These are phyloP conservation scores for Closterium sp. DNA, from an alignment of 139 green algal genomes.

Conservation along the genomic window DNA sequence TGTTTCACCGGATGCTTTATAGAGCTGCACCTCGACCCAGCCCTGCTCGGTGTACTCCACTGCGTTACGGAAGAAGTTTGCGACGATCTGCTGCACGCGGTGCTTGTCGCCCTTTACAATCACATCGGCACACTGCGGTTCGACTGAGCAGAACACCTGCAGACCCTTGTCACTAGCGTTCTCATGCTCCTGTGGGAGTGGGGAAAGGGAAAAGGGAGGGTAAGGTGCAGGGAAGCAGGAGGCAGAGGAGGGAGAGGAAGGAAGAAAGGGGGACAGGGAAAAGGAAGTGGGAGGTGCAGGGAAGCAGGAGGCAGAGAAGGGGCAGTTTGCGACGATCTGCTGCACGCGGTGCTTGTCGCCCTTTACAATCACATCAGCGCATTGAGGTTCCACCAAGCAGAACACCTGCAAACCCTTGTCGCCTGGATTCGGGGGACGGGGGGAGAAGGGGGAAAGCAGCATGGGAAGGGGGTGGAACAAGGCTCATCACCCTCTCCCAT, in stretches of 20 bases:
- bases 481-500: no score
- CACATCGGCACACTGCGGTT: neutral
- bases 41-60: slow-evolving; percentile 26
- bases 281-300: no score
- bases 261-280: no score
- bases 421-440: no score
- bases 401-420: slow-evolving; percentile 17
- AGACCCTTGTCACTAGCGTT: slow-evolving; percentile 22
- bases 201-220: neutral
- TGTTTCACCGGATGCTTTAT: neutral
- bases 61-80: slow-evolving; percentile 32
- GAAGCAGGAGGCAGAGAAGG: no score
- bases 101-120: slow-evolving; percentile 21
- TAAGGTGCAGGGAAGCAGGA: neutral
- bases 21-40: slow-evolving; percentile 36
- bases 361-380: slow-evolving; percentile 3
- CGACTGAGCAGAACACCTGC: slow-evolving; percentile 10
- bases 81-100: slow-evolving; percentile 42
- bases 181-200: slow-evolving; percentile 7
- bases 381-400: neutral
- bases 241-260: neutral
- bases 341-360: slow-evolving; percentile 32
- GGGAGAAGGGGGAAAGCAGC: neutral
- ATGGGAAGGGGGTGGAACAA: neutral
- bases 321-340: slow-evolving; percentile 43